Evolutionary conservation across 805 yeast species (phyloP).

Genomic region (Wickerhamomyces canadensis): DNA sequence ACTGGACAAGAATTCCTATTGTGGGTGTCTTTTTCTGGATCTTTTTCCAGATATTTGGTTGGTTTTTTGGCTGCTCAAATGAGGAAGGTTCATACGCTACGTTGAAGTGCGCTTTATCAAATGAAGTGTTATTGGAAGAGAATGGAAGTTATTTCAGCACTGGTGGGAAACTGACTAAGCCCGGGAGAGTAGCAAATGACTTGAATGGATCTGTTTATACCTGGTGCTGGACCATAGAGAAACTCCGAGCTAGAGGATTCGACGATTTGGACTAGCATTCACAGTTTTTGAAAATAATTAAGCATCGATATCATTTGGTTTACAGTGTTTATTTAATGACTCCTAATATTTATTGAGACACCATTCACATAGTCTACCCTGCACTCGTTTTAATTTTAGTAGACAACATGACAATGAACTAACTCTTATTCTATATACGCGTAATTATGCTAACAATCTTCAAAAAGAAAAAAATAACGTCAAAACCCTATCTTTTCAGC

Average conservation of each 20-base stretch:
- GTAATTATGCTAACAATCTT: no score
- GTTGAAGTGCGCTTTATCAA: constrained; percentile 54
- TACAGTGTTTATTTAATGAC: no score
- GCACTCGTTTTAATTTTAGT: no score
- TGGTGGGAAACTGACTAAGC: constrained; percentile 49
- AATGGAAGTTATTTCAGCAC: constrained; percentile 68
- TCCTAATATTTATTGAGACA: no score
- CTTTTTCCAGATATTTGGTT: constrained; percentile 63
- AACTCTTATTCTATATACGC: no score
- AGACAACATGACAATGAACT: no score
- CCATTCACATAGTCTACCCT: no score
- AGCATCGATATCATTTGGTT: no score
- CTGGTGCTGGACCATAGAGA: constrained; percentile 75
- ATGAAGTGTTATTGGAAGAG: constrained; percentile 33
- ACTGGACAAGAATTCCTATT: constrained; percentile 73
- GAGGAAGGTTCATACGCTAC: constrained; percentile 70
- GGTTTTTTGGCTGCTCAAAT: constrained; percentile 61
- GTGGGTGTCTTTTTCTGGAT: constrained; percentile 75
- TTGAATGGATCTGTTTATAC: constrained; percentile 58
- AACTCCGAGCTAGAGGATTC: constrained; percentile 50
- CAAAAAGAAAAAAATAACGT: no score
- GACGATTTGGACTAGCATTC: constrained; percentile 15
- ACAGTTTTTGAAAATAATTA: no score
- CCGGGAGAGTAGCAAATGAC: constrained; percentile 54
- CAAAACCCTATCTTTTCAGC: neutral